Evolutionary conservation across 169 alveolate genomes (phyloP), one percentile per base, ranked within the genome.

Genomic region (Ophryocystis elektroscirrha): DNA sequence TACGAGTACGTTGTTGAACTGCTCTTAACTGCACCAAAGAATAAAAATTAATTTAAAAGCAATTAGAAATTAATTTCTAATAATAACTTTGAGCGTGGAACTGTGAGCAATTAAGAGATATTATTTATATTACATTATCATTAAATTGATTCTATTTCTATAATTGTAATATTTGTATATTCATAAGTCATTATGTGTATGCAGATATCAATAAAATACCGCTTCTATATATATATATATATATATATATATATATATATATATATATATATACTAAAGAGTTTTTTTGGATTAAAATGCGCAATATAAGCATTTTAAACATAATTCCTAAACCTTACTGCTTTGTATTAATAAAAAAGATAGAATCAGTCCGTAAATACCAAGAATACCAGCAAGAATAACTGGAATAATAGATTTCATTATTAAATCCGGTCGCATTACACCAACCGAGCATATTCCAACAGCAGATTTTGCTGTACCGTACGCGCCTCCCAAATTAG

Each of bases 341-440:
- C 46, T 50, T 36, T 37, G 69, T 61, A 46, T 19, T 19, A 3
- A 39, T 19, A 84, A 76, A 52, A 89, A 77, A 38, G 94, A 73
- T 46, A 85, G 89, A 57, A 89, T 89, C 51, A 89, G 81, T 24
- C 97, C 97, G 70, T 89, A 85, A 52, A 86, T 89, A 53, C 97
- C 97, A 65, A 89, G 69, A 57, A 89, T 89, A 79, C 99, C 99
- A 38, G 99, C 98, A 97, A 94, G 89, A 73, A 94, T 89, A 43
- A 91, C 96, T 27, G 99, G 98, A 36, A 94, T 83, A 63, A 94
- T 89, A 39, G 98, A 88, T 63, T 88, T 87, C 96, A 91, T 89
- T 56, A 94, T 86, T 62, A 90, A 71, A 52, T 94, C 99, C 9
- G 99, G 99, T 51, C 96, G 85, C 89, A 90, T 80, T 35, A 94